Evolutionary conservation across 2,329 filamentous ascomycete genomes (phyloP).

Genomic region (Thielaviopsis musarum): DNA sequence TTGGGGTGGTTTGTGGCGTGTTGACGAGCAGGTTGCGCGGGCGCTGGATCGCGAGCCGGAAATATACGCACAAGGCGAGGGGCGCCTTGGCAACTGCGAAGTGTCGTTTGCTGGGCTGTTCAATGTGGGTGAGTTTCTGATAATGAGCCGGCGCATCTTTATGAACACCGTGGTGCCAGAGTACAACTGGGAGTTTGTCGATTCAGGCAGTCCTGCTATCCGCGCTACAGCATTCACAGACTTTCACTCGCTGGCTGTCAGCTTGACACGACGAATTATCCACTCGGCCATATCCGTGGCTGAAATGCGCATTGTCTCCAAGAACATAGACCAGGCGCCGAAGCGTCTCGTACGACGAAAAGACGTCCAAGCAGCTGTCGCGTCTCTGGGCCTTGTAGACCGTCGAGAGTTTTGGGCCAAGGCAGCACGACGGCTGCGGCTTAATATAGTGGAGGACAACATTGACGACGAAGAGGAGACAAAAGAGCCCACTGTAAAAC

Average conservation of each 20-base stretch:
- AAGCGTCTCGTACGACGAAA: constrained; percentile 16
- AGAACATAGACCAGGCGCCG: constrained; percentile 17
- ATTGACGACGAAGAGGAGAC: constrained; percentile 13
- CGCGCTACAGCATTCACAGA: constrained; percentile 61
- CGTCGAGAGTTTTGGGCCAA: constrained; percentile 28
- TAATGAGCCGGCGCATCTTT: constrained; percentile 49
- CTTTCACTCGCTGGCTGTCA: constrained; percentile 51
- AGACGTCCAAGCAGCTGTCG: constrained; percentile 33
- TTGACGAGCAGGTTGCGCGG: constrained; percentile 29
- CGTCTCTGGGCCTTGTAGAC: constrained; percentile 28
- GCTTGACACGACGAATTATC: constrained; percentile 52
- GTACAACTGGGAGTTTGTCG: constrained; percentile 50
- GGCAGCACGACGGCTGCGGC: constrained; percentile 30
- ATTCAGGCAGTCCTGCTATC: constrained; percentile 48
- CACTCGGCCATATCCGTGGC: constrained; percentile 53
- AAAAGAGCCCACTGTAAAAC: constrained; percentile 1
- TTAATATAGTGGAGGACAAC: constrained; percentile 27
- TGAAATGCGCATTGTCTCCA: constrained; percentile 47
- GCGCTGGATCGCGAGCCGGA: constrained; percentile 15
- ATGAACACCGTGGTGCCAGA: constrained; percentile 52
- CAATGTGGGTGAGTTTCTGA: constrained; percentile 40
- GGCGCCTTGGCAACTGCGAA: constrained; percentile 13
- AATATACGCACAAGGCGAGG: constrained; percentile 11
- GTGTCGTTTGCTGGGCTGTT: constrained; percentile 41
- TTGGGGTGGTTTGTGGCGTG: constrained; percentile 50